Conservation (phyloP, 257 asterid genomes). For the Primulina tabacum region DNA sequence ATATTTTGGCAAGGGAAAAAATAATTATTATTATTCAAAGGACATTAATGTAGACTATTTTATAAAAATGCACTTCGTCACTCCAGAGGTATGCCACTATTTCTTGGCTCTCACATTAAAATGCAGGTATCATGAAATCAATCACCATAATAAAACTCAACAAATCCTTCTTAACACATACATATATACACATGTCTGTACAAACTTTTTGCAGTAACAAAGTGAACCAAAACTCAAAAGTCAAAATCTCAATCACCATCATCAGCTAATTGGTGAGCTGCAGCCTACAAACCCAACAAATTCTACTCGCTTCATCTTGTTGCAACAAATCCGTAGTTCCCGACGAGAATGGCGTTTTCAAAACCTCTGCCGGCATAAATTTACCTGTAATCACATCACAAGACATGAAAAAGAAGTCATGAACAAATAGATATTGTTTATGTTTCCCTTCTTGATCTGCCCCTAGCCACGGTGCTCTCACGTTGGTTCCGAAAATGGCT, state of each 20-base stretch:
- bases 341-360: not conserved
- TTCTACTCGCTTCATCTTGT: not conserved
- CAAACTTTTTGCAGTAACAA: slow-evolving; percentile 24
- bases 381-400: slow-evolving; percentile 28
- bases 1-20: no score
- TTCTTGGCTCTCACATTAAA: no score
- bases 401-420: slow-evolving; percentile 19
- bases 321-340: not conserved
- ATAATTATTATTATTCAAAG: no score
- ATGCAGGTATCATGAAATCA: not conserved
- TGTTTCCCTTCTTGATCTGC: slow-evolving; percentile 45
- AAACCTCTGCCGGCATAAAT: slow-evolving; percentile 6
- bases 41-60: no score
- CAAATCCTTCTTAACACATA: slow-evolving; percentile 1
- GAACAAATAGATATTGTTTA: not conserved
- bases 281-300: no score
- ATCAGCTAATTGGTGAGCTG: not conserved
- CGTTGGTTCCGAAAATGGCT: slow-evolving; percentile 94
- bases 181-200: slow-evolving; percentile 36
- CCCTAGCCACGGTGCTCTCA: slow-evolving; percentile 53
- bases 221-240: slow-evolving; percentile 15
- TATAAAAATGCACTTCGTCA: no score
- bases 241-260: slow-evolving; percentile 20
- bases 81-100: no score
- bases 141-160: not conserved